Conservation (phyloP, 1,284 basidiomycete species). For the Pterulicium gracile region DNA sequence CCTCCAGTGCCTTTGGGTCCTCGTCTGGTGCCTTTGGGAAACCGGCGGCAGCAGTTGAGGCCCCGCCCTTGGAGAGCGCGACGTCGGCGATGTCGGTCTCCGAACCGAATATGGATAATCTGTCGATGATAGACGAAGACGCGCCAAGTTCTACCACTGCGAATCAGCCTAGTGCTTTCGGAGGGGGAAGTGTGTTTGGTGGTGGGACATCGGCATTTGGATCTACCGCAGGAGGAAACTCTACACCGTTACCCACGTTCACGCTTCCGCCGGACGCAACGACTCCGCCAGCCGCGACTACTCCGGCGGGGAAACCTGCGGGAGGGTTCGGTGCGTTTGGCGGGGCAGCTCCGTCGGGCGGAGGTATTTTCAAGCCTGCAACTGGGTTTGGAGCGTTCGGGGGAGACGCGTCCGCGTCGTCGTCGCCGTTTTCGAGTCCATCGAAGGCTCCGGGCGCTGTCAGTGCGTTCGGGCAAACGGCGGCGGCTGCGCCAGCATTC, state of each 20-base stretch:
- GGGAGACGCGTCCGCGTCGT: conserved; percentile 13
- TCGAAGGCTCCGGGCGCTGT: conserved; percentile 20
- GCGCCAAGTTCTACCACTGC: not conserved
- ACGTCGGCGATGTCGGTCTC: conserved; percentile 1
- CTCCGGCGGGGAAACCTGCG: conserved; percentile 25
- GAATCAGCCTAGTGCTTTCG: not conserved
- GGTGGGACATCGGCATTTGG: not conserved
- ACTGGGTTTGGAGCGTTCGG: conserved; percentile 33
- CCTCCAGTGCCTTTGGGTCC: not conserved
- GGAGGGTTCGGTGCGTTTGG: conserved; percentile 32
- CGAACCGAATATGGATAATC: not conserved
- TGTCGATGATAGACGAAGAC: not conserved
- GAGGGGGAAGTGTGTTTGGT: not conserved
- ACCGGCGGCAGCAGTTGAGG: not conserved
- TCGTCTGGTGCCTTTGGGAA: not conserved
- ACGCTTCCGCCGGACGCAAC: conserved; percentile 10
- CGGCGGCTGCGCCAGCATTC: too few relatives aligned
- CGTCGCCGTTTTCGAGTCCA: conserved; percentile 31
- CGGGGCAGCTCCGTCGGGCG: conserved; percentile 16
- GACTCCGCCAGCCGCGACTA: conserved; percentile 20
- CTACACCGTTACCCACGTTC: not conserved
- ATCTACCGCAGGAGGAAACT: not conserved
- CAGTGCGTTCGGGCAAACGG: too few relatives aligned
- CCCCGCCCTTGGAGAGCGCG: not conserved
- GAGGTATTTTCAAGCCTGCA: conserved; percentile 19